phyloP scores from a whole-genome alignment of 1,139 yeast genomes.

The Yamadazyma pseudoaaseri region DNA sequence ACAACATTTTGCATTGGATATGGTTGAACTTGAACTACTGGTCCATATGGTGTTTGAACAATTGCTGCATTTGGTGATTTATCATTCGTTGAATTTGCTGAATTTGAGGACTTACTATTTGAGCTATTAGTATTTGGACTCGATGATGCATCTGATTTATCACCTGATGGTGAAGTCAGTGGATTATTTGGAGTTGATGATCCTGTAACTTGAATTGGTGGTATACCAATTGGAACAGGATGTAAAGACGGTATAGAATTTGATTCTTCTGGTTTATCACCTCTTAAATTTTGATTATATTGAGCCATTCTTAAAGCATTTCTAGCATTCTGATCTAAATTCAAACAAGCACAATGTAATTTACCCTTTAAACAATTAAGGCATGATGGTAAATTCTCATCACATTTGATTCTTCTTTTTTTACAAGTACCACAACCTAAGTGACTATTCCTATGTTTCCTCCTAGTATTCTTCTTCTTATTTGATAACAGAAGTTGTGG shows the following conservation, averaged over 20 bases:
- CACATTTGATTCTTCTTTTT: constrained; percentile 65
- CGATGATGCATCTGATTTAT: not conserved
- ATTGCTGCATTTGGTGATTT: constrained; percentile 9
- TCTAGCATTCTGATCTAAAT: constrained; percentile 49
- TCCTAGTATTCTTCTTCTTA: constrained; percentile 47
- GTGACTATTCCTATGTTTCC: constrained; percentile 65
- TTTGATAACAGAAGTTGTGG: constrained; percentile 15
- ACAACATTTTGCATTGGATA: constrained; percentile 17
- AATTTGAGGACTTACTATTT: constrained; percentile 1
- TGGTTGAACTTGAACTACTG: constrained; percentile 36
- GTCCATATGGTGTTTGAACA: constrained; percentile 36
- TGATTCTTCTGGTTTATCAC: constrained; percentile 17
- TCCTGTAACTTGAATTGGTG: not conserved
- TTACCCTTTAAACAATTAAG: constrained; percentile 61
- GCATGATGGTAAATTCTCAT: constrained; percentile 61
- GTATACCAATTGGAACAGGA: not conserved
- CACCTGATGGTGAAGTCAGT: not conserved
- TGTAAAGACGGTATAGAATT: too few relatives aligned
- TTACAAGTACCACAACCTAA: constrained; percentile 67
- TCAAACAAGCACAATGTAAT: constrained; percentile 53
- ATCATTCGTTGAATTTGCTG: not conserved
- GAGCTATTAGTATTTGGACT: constrained; percentile 3
- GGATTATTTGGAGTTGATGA: not conserved
- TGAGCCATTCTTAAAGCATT: constrained; percentile 54
- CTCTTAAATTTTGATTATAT: constrained; percentile 43